Percentiles rank a stretch among this genome's conserved stretches.
phyloP scores from a whole-genome alignment of 441 rosid species.

The Metrosideros polymorpha region DNA sequence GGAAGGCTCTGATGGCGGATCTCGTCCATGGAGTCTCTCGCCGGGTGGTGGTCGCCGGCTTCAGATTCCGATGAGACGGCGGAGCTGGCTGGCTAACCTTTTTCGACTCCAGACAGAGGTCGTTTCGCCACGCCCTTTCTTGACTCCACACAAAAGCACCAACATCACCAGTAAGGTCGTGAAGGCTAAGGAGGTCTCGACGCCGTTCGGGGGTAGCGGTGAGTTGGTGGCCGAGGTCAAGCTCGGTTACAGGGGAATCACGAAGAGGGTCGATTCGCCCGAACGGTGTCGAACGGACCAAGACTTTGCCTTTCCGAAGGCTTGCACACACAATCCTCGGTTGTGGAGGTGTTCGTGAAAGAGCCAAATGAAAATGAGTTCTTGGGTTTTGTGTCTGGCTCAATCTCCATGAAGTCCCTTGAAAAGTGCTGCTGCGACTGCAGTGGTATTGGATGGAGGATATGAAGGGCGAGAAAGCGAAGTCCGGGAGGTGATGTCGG shows the following conservation, averaged over 20 bases:
- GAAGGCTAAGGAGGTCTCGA: conserved; percentile 22
- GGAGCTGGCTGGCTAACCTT: too few species aligned
- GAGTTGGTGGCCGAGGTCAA: conserved; percentile 36
- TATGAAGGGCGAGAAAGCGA: conserved; percentile 15
- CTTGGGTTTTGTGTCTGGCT: conserved; percentile 37
- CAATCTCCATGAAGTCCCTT: conserved; percentile 35
- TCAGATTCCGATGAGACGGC: too few species aligned
- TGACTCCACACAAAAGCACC: too few species aligned
- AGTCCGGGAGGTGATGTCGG: conserved; percentile 26
- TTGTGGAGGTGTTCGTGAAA: conserved; percentile 35
- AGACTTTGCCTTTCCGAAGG: conserved; percentile 43
- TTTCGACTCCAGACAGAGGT: too few species aligned
- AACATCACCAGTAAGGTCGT: conserved; percentile 5
- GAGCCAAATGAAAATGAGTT: conserved; percentile 30
- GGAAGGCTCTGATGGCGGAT: too few species aligned
- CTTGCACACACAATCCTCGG: conserved; percentile 30
- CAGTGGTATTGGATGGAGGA: conserved; percentile 42
- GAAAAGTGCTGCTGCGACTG: conserved; percentile 35
- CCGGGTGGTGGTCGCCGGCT: too few species aligned
- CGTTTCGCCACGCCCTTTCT: too few species aligned
- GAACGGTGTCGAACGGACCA: conserved; percentile 26
- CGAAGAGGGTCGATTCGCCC: conserved; percentile 15
- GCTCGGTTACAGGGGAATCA: conserved; percentile 31
- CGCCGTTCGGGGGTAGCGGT: conserved; percentile 7
- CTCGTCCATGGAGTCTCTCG: too few species aligned